phyloP scores from a whole-genome alignment of 1,139 yeast genomes.

The Hanseniaspora sp. region DNA sequence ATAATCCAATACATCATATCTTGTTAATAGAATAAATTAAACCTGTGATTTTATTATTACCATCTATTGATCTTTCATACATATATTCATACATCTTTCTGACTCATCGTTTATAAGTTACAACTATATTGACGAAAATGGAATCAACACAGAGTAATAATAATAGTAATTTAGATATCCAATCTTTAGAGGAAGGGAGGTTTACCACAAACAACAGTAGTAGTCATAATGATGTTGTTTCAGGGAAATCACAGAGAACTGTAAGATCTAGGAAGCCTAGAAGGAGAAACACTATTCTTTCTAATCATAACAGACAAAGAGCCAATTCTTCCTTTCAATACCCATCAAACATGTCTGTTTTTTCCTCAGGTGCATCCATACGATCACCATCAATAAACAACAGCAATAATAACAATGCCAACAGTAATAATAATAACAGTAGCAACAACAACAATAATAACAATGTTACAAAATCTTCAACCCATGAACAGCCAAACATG shows the following conservation, averaged over 20 bases:
- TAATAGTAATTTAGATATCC: not conserved
- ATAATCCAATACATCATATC: too few species aligned
- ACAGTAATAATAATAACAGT: too few species aligned
- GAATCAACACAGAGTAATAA: not conserved
- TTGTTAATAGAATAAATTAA: too few species aligned
- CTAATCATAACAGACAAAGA: slow-evolving; percentile 7
- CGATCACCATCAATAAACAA: not conserved
- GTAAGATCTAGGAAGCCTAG: slow-evolving; percentile 1
- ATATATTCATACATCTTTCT: too few species aligned
- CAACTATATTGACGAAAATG: not conserved
- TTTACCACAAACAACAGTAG: not conserved
- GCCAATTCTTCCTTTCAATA: slow-evolving; percentile 16
- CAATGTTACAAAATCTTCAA: not conserved
- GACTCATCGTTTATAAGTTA: too few species aligned
- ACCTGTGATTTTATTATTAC: not conserved
- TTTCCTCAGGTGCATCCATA: slow-evolving; percentile 5
- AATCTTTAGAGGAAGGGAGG: slow-evolving; percentile 12
- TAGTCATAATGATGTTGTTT: not conserved
- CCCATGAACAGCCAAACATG: not conserved
- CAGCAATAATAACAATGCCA: not conserved
- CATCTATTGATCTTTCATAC: too few species aligned
- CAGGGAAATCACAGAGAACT: not conserved
- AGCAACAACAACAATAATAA: too few species aligned
- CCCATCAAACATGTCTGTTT: slow-evolving; percentile 9
- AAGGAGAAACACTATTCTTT: slow-evolving; percentile 1